phyloP scores from a whole-genome alignment of 129 eudicot species.

The Pseudognaphalium luteoalbum region DNA sequence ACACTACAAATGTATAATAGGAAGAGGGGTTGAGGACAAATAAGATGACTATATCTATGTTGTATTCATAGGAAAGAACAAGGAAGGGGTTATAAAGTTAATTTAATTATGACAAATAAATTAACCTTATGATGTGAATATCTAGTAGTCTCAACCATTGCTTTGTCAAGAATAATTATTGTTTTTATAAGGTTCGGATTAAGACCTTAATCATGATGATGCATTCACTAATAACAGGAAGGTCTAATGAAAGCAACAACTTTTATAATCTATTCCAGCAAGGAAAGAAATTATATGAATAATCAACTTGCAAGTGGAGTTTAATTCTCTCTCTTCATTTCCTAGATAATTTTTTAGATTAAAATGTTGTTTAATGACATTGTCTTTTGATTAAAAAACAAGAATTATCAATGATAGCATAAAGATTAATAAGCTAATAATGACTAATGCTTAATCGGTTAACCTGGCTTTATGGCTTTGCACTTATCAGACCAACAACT shows the following conservation, averaged over 20 bases:
- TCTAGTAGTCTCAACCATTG: conserved; percentile 25
- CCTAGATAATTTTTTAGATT: conserved; percentile 1
- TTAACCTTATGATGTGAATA: conserved; percentile 11
- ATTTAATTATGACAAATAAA: conserved; percentile 4
- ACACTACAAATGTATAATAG: no score
- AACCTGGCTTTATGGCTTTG: conserved; percentile 15
- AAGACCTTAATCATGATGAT: conserved; percentile 25
- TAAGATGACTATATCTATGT: conserved; percentile 16
- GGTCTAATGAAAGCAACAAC: conserved; percentile 25
- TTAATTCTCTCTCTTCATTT: not conserved
- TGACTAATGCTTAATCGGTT: conserved; percentile 20
- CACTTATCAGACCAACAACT: conserved; percentile 36
- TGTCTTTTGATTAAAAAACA: conserved; percentile 7
- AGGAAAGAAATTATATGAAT: conserved; percentile 16
- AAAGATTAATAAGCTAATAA: conserved; percentile 16
- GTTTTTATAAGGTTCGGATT: conserved; percentile 21
- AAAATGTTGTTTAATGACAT: conserved; percentile 18
- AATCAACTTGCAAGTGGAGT: conserved; percentile 4
- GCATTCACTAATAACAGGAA: conserved; percentile 27
- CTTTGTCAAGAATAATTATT: conserved; percentile 14
- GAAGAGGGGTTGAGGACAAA: not conserved
- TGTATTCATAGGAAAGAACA: conserved; percentile 19
- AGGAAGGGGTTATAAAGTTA: conserved; percentile 13
- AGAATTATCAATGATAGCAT: not conserved
- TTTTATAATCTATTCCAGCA: conserved; percentile 26